Evolutionary conservation across 2,329 filamentous ascomycete genomes (phyloP).

Genomic region (Setomelanomma holmii): DNA sequence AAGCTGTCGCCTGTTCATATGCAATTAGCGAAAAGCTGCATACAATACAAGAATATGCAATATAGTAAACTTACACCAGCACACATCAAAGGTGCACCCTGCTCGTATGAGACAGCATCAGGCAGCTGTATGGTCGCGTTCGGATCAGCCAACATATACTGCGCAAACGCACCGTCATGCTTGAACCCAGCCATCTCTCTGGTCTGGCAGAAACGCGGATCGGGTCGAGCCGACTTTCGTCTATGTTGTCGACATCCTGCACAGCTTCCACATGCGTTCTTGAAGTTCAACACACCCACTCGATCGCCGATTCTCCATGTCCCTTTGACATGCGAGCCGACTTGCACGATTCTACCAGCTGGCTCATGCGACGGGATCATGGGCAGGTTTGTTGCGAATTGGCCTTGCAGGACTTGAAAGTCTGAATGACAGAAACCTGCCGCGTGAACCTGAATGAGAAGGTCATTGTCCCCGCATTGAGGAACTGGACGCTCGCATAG

Average conservation of each 20-base stretch:
- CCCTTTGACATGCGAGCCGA: constrained; percentile 32
- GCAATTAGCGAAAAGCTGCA: constrained; percentile 7
- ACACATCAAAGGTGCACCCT: constrained; percentile 47
- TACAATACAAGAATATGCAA: no score
- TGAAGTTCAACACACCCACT: constrained; percentile 37
- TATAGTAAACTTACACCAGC: constrained; percentile 35
- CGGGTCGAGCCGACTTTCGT: constrained; percentile 16
- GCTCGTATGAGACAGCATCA: constrained; percentile 26
- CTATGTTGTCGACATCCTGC: constrained; percentile 25
- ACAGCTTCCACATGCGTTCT: constrained; percentile 32
- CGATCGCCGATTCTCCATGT: constrained; percentile 40
- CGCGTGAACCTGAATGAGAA: constrained; percentile 30
- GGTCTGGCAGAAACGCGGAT: constrained; percentile 38
- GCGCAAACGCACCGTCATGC: constrained; percentile 41
- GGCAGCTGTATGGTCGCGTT: constrained; percentile 34
- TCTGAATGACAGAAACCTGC: constrained; percentile 40
- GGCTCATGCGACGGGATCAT: constrained; percentile 46
- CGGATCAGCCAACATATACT: constrained; percentile 44
- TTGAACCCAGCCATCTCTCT: constrained; percentile 38
- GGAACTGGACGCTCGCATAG: constrained; percentile 22
- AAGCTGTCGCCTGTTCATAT: constrained; percentile 32
- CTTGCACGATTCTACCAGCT: constrained; percentile 36
- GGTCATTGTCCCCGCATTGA: constrained; percentile 24
- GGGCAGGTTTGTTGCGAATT: constrained; percentile 30
- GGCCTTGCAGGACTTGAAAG: constrained; percentile 32